Evolutionary conservation across 345 rosid genomes (phyloP).

Genomic region (Odontarrhena argentea): DNA sequence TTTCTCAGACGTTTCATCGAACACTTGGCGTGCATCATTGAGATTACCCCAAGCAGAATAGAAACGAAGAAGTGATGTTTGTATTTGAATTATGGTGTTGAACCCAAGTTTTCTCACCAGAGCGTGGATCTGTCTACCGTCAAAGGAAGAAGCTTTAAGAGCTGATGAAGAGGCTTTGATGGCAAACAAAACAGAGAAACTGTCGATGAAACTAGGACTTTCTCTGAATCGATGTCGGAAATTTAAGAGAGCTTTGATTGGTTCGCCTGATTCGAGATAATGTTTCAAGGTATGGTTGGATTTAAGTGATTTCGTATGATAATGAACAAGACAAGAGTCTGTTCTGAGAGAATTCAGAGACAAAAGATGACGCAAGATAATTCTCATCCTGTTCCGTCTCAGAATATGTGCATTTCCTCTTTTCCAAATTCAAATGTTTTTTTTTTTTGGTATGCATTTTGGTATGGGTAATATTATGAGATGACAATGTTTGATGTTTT

Average conservation of each 20-base stretch:
- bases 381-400: slow-evolving; percentile 20
- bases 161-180: slow-evolving; percentile 42
- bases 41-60: slow-evolving; percentile 32
- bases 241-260: slow-evolving; percentile 33
- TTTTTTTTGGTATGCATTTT: too few relatives aligned
- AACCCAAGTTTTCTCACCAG: slow-evolving; percentile 42
- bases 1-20: slow-evolving; percentile 40
- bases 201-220: slow-evolving; percentile 37
- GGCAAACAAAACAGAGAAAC: slow-evolving; percentile 47
- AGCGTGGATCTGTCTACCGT: slow-evolving; percentile 42
- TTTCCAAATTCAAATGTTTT: too few relatives aligned
- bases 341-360: slow-evolving; percentile 11
- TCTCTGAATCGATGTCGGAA: slow-evolving; percentile 39
- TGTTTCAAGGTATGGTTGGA: slow-evolving; percentile 39
- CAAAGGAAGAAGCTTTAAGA: slow-evolving; percentile 22
- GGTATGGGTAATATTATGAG: too few relatives aligned
- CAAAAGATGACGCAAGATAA: slow-evolving; percentile 23
- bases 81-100: slow-evolving; percentile 40
- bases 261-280: slow-evolving; percentile 36
- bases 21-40: slow-evolving; percentile 41
- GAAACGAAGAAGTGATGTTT: slow-evolving; percentile 7
- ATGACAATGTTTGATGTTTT: too few relatives aligned
- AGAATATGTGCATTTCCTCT: too few relatives aligned
- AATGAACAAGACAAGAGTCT: slow-evolving; percentile 17
- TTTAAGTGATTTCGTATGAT: slow-evolving; percentile 37